Percentiles rank a stretch among this genome's conserved stretches.
These are phyloP conservation scores for Blumeria graminis DNA, from an alignment of 2,329 filamentous ascomycete species.

Conservation along the genomic window DNA sequence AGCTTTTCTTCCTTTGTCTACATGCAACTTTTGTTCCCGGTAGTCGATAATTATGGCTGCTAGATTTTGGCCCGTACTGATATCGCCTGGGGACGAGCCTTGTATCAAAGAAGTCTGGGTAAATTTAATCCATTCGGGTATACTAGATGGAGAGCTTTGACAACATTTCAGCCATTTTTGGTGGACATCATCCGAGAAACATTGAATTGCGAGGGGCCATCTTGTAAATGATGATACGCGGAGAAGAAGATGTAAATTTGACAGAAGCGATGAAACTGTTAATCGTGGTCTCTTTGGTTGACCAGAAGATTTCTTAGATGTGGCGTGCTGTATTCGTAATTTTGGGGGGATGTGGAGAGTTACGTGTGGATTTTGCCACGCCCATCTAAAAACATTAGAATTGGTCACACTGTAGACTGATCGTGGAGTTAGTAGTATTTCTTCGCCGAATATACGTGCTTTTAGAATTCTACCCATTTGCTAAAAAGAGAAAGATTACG, in stretches of 20 bases:
- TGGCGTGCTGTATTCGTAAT: conserved; percentile 31
- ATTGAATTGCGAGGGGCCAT: conserved; percentile 64
- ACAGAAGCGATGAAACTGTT: conserved; percentile 43
- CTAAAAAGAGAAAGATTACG: background rate
- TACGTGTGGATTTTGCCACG: conserved; percentile 63
- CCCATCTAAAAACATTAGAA: conserved; percentile 38
- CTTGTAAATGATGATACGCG: conserved; percentile 53
- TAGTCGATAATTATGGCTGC: conserved; percentile 32
- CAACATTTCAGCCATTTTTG: conserved; percentile 40
- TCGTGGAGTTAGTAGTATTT: too few species aligned
- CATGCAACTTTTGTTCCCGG: conserved; percentile 24
- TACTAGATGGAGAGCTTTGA: conserved; percentile 15
- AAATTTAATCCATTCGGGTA: conserved; percentile 9
- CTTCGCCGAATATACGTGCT: too few species aligned
- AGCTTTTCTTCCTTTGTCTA: conserved; percentile 29
- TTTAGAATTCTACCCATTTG: too few species aligned
- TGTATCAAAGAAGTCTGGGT: conserved; percentile 9
- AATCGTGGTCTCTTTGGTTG: conserved; percentile 31
- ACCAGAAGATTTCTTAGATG: conserved; percentile 25
- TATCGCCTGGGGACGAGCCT: background rate
- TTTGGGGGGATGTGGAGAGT: conserved; percentile 52
- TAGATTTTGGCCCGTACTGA: conserved; percentile 9
- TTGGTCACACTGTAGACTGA: too few species aligned
- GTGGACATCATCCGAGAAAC: conserved; percentile 50
- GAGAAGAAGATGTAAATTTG: conserved; percentile 61